Percentiles rank a stretch among this genome's conserved stretches.
Evolutionary conservation across 78 protist species (phyloP).

Genomic region (Dictyostelium discoideum): DNA sequence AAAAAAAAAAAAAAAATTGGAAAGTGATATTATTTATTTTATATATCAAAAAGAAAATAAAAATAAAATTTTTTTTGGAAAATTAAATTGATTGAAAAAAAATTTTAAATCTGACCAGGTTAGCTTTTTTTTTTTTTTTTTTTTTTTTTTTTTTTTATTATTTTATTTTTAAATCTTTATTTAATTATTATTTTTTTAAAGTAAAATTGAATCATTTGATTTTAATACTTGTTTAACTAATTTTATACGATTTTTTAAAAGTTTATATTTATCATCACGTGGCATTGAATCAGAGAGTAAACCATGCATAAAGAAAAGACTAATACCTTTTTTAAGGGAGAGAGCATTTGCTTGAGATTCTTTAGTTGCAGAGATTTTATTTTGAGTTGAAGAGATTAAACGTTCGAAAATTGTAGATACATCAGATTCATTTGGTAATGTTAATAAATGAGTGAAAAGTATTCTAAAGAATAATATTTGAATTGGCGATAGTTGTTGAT

Average conservation of each 20-base stretch:
- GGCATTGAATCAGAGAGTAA: neutral
- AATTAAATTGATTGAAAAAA: too few relatives aligned
- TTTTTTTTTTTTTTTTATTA: too few relatives aligned
- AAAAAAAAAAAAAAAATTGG: too few relatives aligned
- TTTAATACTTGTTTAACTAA: slow-evolving; percentile 28
- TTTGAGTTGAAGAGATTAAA: slow-evolving; percentile 4
- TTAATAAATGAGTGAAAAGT: slow-evolving; percentile 36
- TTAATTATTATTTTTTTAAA: neutral
- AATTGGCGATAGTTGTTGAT: slow-evolving; percentile 15
- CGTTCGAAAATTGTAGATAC: slow-evolving; percentile 28
- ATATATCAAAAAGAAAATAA: too few relatives aligned
- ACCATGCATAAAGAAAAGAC: slow-evolving; percentile 55
- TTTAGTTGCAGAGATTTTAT: slow-evolving; percentile 4
- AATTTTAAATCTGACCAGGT: neutral
- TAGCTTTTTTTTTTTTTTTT: neutral
- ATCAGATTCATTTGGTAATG: neutral
- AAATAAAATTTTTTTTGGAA: too few relatives aligned
- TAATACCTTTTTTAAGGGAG: slow-evolving; percentile 27
- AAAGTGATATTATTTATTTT: too few relatives aligned
- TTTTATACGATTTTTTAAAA: neutral
- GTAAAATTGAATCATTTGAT: neutral
- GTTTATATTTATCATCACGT: slow-evolving; percentile 12
- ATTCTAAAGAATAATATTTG: slow-evolving; percentile 47
- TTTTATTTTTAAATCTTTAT: neutral
- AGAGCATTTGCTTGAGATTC: neutral